phyloP scores from a whole-genome alignment of 2,329 filamentous ascomycete species.

The Diaporthe amygdali region DNA sequence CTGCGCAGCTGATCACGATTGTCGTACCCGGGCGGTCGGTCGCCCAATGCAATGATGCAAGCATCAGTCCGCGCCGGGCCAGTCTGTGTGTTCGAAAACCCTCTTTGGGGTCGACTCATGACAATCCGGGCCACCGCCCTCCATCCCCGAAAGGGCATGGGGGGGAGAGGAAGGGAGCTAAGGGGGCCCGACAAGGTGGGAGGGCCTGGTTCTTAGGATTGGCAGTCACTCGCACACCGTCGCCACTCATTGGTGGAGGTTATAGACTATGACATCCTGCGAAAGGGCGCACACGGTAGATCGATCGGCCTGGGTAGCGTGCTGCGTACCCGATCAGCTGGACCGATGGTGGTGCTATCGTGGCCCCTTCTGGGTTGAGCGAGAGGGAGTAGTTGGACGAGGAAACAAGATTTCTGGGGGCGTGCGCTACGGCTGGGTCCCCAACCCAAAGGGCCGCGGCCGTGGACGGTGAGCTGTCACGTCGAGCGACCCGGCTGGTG shows the following conservation, averaged over 20 bases:
- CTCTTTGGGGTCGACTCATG: neutral
- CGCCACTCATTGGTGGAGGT: neutral
- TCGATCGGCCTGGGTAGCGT: slow-evolving; percentile 7
- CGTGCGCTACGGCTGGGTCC: neutral
- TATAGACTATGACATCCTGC: neutral
- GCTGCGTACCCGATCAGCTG: slow-evolving; percentile 9
- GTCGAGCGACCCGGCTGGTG: neutral
- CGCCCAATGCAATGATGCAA: slow-evolving; percentile 5
- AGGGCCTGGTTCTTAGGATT: neutral
- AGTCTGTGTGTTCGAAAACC: neutral
- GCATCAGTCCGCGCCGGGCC: slow-evolving; percentile 6
- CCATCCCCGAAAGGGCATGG: neutral
- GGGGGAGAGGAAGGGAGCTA: neutral
- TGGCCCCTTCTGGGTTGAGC: neutral
- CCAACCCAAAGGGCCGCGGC: neutral
- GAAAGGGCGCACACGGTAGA: neutral
- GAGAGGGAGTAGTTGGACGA: neutral
- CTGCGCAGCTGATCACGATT: slow-evolving; percentile 36
- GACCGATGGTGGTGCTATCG: neutral
- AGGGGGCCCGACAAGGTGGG: neutral
- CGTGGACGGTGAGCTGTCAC: slow-evolving; percentile 11
- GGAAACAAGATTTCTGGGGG: slow-evolving; percentile 7
- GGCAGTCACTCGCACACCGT: neutral
- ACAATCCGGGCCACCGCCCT: neutral
- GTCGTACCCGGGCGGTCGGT: slow-evolving; percentile 19